phyloP scores from a whole-genome alignment of 2,329 filamentous ascomycete species.

The Kalmusia sp. region DNA sequence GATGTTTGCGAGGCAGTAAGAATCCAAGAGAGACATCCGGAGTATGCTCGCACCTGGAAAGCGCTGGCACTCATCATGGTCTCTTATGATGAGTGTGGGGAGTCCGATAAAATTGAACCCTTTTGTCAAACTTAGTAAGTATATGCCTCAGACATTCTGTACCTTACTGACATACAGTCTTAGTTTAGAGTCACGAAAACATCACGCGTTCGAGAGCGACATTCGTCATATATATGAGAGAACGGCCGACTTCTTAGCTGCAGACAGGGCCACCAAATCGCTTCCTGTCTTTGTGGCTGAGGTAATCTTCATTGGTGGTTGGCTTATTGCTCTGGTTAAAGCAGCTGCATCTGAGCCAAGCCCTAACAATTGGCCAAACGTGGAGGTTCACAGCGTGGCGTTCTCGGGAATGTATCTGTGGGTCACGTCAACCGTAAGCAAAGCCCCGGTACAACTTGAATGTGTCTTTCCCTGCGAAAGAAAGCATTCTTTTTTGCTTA shows the following conservation, averaged over 20 bases:
- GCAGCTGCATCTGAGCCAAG: conserved; percentile 23
- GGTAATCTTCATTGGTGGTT: conserved; percentile 24
- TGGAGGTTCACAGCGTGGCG: conserved; percentile 24
- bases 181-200: conserved; percentile 4
- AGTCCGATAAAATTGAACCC: conserved; percentile 8
- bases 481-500: too few relatives aligned
- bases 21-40: neutral
- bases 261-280: conserved; percentile 21
- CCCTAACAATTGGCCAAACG: conserved; percentile 25
- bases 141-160: neutral
- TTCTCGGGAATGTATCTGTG: conserved; percentile 28
- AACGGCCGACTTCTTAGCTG: conserved; percentile 19
- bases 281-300: conserved; percentile 26
- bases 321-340: conserved; percentile 25
- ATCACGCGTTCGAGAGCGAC: conserved; percentile 13
- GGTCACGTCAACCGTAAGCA: conserved; percentile 24
- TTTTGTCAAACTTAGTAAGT: conserved; percentile 21
- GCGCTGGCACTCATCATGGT: conserved; percentile 26
- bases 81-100: conserved; percentile 29
- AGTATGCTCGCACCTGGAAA: conserved; percentile 23
- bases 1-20: conserved; percentile 8
- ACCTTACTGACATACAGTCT: neutral
- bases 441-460: too few relatives aligned
- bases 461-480: too few relatives aligned
- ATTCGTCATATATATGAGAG: conserved; percentile 25